A percentile compares a stretch with the other conserved stretches of the same genome.
These are phyloP conservation scores for Saturnispora dispora DNA, from an alignment of 805 yeast species.

Conservation along the genomic window DNA sequence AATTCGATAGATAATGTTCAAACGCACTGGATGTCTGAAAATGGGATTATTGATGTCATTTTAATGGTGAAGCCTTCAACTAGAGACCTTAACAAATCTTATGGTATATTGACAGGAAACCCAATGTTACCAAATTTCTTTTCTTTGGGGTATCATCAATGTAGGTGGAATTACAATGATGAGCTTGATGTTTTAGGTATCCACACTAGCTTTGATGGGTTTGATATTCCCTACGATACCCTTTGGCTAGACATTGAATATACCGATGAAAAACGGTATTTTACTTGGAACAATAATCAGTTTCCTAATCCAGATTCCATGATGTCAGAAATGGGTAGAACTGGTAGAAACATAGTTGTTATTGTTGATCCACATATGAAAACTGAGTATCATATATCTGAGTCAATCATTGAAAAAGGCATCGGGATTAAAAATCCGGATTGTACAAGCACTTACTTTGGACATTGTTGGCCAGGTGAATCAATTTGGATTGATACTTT, in stretches of 20 bases:
- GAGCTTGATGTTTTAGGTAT: constrained; percentile 78
- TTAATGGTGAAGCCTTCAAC: constrained; percentile 53
- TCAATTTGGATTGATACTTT: constrained; percentile 89
- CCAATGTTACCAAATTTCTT: constrained; percentile 67
- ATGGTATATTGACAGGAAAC: constrained; percentile 64
- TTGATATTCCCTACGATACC: constrained; percentile 75
- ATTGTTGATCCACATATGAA: constrained; percentile 92
- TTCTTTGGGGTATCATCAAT: constrained; percentile 87
- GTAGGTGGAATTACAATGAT: constrained; percentile 94
- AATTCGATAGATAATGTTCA: constrained; percentile 13
- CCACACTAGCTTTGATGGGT: constrained; percentile 56
- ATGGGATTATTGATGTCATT: constrained; percentile 72
- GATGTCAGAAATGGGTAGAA: constrained; percentile 52
- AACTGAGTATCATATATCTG: constrained; percentile 56
- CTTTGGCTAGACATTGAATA: constrained; percentile 96
- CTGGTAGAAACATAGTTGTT: constrained; percentile 74
- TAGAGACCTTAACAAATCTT: constrained; percentile 45
- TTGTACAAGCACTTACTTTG: constrained; percentile 42
- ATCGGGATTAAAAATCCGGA: constrained; percentile 43
- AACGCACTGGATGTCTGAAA: constrained; percentile 93
- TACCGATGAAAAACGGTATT: constrained; percentile 76
- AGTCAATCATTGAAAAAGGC: constrained; percentile 37
- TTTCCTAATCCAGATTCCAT: constrained; percentile 71
- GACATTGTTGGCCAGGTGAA: constrained; percentile 98
- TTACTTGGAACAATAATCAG: constrained; percentile 73